phyloP scores from a whole-genome alignment of 2,329 filamentous ascomycete genomes.

The Helminthosporium solani region DNA sequence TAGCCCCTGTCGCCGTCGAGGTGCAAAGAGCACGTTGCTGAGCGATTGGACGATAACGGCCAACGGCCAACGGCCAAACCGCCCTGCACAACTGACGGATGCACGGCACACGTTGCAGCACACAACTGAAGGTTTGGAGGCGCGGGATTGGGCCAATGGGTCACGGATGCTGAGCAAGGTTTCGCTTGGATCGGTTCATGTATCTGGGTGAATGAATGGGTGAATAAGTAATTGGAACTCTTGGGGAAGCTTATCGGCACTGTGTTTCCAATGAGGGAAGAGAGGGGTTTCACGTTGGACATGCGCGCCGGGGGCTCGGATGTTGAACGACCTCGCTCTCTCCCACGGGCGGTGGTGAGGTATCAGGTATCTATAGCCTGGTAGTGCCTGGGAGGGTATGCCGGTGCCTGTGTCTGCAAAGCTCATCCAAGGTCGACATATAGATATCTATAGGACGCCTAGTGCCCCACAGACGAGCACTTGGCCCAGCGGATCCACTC shows the following conservation, averaged over 20 bases:
- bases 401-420: too few relatives aligned
- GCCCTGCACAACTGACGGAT: neutral
- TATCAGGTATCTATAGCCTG: too few relatives aligned
- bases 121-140: neutral
- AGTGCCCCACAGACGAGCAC: too few relatives aligned
- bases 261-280: slow-evolving; percentile 3
- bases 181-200: slow-evolving; percentile 2
- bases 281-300: neutral
- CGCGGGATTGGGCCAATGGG: neutral
- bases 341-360: too few relatives aligned
- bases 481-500: too few relatives aligned
- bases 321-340: too few relatives aligned
- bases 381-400: too few relatives aligned
- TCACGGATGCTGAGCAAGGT: slow-evolving; percentile 1
- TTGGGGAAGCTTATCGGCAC: too few relatives aligned
- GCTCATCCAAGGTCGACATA: too few relatives aligned
- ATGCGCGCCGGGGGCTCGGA: too few relatives aligned
- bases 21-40: slow-evolving; percentile 38
- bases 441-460: too few relatives aligned
- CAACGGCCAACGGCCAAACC: slow-evolving; percentile 5
- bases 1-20: slow-evolving; percentile 20
- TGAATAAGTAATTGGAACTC: too few relatives aligned
- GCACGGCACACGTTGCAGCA: neutral
- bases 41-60: slow-evolving; percentile 37
- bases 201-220: neutral